Percentiles rank a stretch among this genome's conserved stretches.
Conservation (phyloP, 1,139 yeast species). For the Pichia sp. region DNA sequence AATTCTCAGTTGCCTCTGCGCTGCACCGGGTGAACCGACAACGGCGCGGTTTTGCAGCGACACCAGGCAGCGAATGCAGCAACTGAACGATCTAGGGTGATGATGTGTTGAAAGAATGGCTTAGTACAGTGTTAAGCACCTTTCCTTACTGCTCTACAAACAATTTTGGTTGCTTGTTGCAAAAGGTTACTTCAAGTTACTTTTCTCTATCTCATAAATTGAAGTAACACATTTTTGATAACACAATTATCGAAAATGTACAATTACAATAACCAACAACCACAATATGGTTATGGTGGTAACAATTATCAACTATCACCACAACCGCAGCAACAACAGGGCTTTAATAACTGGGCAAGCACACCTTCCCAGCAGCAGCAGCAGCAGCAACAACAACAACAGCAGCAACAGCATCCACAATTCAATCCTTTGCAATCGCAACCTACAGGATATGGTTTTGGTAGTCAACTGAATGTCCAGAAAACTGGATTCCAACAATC, state of each 20-base stretch:
- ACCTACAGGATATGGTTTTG: conserved; percentile 26
- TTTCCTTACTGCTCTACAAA: too few relatives aligned
- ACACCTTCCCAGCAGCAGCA: conserved; percentile 2
- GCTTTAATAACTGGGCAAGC: conserved; percentile 19
- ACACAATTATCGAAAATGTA: background rate
- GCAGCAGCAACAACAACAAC: conserved; percentile 13
- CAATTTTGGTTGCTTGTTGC: too few relatives aligned
- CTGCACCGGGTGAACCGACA: too few relatives aligned
- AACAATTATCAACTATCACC: conserved; percentile 5
- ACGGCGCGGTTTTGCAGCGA: too few relatives aligned
- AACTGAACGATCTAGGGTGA: too few relatives aligned
- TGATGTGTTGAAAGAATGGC: too few relatives aligned
- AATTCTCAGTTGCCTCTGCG: too few relatives aligned
- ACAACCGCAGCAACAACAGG: background rate
- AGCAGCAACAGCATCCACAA: conserved; percentile 9
- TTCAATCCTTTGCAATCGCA: conserved; percentile 22
- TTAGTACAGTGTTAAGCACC: too few relatives aligned
- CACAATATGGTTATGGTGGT: conserved; percentile 14
- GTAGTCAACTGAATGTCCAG: conserved; percentile 12
- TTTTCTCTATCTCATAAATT: too few relatives aligned
- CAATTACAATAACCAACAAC: conserved; percentile 14
- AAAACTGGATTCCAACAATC: conserved; percentile 11
- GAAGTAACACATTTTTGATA: too few relatives aligned
- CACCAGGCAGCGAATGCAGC: too few relatives aligned
- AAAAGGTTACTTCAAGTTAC: too few relatives aligned